These are phyloP conservation scores for Gracilaria gracilis DNA, from an alignment of 23 red algal species.

Conservation along the genomic window DNA sequence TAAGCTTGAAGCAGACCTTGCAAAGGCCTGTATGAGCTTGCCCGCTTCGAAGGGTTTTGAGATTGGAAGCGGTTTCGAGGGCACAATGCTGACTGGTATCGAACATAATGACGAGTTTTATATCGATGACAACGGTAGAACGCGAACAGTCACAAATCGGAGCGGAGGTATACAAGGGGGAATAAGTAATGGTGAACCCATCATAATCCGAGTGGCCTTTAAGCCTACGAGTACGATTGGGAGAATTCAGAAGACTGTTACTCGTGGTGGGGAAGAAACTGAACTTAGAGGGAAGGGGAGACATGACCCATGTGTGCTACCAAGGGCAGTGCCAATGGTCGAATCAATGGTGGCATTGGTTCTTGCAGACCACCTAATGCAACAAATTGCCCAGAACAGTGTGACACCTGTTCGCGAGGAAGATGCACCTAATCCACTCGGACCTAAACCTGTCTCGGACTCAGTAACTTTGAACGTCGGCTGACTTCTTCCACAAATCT, in stretches of 20 bases:
- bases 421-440: slow-evolving; percentile 77
- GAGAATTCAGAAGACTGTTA: slow-evolving; percentile 90
- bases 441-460: slow-evolving; percentile 65
- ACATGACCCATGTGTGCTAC: slow-evolving; percentile 98
- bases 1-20: slow-evolving; percentile 97
- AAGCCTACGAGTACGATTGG: slow-evolving; percentile 96
- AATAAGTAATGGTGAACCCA: slow-evolving; percentile 97
- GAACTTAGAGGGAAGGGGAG: slow-evolving; percentile 89
- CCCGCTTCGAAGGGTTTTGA: slow-evolving; percentile 98
- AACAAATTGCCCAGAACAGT: slow-evolving; percentile 86
- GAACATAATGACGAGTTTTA: slow-evolving; percentile 99
- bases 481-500: not conserved
- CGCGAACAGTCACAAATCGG: slow-evolving; percentile 83
- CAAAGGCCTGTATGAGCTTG: slow-evolving; percentile 95
- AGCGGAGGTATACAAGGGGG: slow-evolving; percentile 97
- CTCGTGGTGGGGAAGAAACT: slow-evolving; percentile 82
- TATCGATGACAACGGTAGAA: slow-evolving; percentile 82
- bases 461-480: not conserved
- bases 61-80: slow-evolving; percentile 92
- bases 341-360: slow-evolving; percentile 97
- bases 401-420: slow-evolving; percentile 50
- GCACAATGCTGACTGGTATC: slow-evolving; percentile 87
- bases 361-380: slow-evolving; percentile 93
- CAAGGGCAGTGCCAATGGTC: slow-evolving; percentile 98
- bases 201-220: slow-evolving; percentile 95